Evolutionary conservation across 441 rosid species (phyloP).

Genomic region (Syzygium malaccense): DNA sequence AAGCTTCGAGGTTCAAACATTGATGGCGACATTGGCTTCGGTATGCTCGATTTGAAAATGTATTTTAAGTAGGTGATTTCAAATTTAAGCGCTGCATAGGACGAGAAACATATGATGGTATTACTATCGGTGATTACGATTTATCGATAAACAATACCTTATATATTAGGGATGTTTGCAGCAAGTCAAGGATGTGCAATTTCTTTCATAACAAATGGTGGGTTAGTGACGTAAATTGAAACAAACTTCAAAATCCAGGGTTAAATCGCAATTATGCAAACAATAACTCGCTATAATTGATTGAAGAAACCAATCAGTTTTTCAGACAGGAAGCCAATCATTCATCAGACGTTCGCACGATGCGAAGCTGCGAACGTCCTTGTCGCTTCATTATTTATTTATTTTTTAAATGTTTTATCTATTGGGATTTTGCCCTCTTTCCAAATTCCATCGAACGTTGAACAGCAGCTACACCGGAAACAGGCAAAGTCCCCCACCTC

Average conservation of each 20-base stretch:
- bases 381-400: background rate
- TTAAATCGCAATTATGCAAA: background rate
- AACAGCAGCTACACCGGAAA: background rate
- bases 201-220: background rate
- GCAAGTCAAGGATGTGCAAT: background rate
- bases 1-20: background rate
- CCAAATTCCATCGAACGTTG: background rate
- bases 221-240: background rate
- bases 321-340: background rate
- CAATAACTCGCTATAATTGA: background rate
- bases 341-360: background rate
- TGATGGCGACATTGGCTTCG: background rate
- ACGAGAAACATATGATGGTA: background rate
- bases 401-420: background rate
- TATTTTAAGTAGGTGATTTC: background rate
- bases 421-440: background rate
- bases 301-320: background rate
- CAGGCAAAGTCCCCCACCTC: background rate
- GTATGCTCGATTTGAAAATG: background rate
- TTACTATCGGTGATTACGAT: background rate
- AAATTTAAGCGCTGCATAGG: background rate
- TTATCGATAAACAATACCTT: accelerated
- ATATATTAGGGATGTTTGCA: background rate
- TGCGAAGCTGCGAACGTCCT: background rate
- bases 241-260: background rate